phyloP scores from a whole-genome alignment of 1,139 yeast genomes.

The Hyphopichia burtonii region DNA sequence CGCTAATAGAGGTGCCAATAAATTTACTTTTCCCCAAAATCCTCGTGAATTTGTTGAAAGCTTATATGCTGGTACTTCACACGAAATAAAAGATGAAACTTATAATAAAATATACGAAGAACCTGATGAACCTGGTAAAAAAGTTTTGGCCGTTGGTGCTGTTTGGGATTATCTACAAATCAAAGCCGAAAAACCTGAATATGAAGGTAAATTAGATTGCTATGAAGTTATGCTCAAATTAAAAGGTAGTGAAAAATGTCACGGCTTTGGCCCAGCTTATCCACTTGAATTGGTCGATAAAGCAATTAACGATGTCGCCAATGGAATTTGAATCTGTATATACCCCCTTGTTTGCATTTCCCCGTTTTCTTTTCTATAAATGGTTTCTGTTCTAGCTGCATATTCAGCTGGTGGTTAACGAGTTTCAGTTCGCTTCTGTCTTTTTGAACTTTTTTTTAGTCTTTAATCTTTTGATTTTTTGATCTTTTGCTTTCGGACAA shows the following conservation, averaged over 20 bases:
- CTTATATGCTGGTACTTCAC: conserved; percentile 24
- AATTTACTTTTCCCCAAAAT: conserved; percentile 36
- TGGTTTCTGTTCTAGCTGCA: not conserved
- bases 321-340: not conserved
- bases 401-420: not conserved
- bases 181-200: conserved; percentile 41
- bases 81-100: conserved; percentile 15
- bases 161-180: conserved; percentile 75
- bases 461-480: not conserved
- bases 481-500: too few species aligned
- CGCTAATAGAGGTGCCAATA: not conserved
- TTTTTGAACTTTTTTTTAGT: not conserved
- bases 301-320: conserved; percentile 15
- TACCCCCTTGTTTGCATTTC: not conserved
- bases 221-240: conserved; percentile 55
- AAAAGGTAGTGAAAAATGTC: conserved; percentile 71
- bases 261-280: conserved; percentile 84
- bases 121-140: conserved; percentile 35
- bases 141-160: conserved; percentile 70
- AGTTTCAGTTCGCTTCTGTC: not conserved
- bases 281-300: conserved; percentile 48
- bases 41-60: conserved; percentile 36
- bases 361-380: not conserved
- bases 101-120: conserved; percentile 34
- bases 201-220: conserved; percentile 55